Evolutionary conservation across 441 rosid genomes (phyloP).

Genomic region (Lagerstroemia fauriei): DNA sequence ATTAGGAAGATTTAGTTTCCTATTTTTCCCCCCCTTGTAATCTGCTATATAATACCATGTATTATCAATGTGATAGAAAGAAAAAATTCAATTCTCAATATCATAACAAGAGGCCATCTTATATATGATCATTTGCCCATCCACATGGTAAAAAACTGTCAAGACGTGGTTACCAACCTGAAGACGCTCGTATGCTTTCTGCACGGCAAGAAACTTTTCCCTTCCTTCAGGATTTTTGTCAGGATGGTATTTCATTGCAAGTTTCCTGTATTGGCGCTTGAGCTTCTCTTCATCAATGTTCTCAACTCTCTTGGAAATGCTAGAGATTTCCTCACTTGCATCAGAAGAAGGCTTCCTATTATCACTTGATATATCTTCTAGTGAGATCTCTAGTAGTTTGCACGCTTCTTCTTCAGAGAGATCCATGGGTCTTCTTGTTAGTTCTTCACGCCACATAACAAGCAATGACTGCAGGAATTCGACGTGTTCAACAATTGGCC

Average conservation of each 20-base stretch:
- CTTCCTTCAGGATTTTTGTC: constrained; percentile 99
- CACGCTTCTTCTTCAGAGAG: constrained; percentile 99
- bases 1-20: too few species aligned
- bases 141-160: background rate
- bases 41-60: too few species aligned
- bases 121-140: background rate
- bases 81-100: too few species aligned
- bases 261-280: constrained; percentile 97
- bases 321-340: constrained; percentile 55
- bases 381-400: constrained; percentile 84
- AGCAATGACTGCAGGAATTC: constrained; percentile 94
- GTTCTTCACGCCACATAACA: constrained; percentile 99
- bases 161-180: constrained; percentile 57
- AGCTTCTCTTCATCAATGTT: constrained; percentile 98
- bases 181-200: constrained; percentile 96
- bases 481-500: constrained; percentile 98
- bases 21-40: too few species aligned
- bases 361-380: constrained; percentile 70
- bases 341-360: constrained; percentile 46
- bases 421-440: constrained; percentile 97
- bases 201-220: constrained; percentile 97
- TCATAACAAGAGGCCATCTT: too few species aligned
- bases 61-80: too few species aligned
- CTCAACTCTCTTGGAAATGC: constrained; percentile 85
- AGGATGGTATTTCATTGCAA: constrained; percentile 99